Base-by-base conservation (phyloP, 495 filamentous ascomycete species). In the Penicillium crystallinum region DNA sequence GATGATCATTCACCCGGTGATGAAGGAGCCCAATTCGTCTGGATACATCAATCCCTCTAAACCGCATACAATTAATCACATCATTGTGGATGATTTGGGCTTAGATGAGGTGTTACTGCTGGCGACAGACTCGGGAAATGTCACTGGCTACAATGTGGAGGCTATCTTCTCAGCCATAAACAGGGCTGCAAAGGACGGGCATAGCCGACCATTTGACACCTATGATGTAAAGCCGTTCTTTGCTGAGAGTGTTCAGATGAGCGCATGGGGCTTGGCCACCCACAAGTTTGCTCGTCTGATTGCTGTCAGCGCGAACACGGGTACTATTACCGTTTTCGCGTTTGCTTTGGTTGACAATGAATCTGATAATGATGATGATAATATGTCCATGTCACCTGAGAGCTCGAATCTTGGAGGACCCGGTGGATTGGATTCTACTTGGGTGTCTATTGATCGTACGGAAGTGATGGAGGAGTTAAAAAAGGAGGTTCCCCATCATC, bases 231-330 rank as follows among this genome's bases (percentile, higher is more conserved):
- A 67, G 43, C 76, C 83, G 0, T 87, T 91, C 64, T 89, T 95
- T 50, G 79, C 82, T 58, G 77, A 86, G 46, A 87, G 86, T 66
- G 90, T 97, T 17, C 80, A 77, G 1, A 68, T 63, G 22, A 91
- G 88, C 52, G 92, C 90, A 4, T 98, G 93, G 93, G 93, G 93
- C 1, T 62, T 98, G 31, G 88, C 92, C 6, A 79, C 93, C 12
- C 92, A 97, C 59, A 81, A 85, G 55, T 74, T 83, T 53, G 84
- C 86, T 11, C 78, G 90, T 2, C 66, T 96, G 33, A 80, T 98
- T 46, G 93, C 91, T 0, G 85, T 92, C 15, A 84, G 85, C 47
- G 81, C 87, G 0, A 97, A 98, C 61, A 78, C 74, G 4, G 66
- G 76, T 22, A 69, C 80, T 25, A 81, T 93, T 41, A 80, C 77